These are phyloP conservation scores for Diversispora epigaea DNA, from an alignment of 192 early-diverging fungal genomes.

Conservation along the genomic window DNA sequence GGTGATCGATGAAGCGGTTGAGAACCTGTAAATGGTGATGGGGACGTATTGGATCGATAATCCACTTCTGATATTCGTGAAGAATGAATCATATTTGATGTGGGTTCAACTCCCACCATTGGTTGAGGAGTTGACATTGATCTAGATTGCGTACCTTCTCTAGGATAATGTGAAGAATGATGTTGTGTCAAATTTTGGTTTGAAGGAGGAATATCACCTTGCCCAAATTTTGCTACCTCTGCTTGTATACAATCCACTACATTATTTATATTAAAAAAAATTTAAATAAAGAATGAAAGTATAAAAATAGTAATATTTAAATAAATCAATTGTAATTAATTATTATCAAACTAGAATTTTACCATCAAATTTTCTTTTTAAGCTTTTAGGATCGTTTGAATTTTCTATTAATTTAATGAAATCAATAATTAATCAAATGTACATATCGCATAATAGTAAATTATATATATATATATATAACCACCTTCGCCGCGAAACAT, in stretches of 20 bases:
- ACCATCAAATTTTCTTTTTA: constrained; percentile 33
- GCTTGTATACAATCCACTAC: constrained; percentile 30
- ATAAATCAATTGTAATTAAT: too few species aligned
- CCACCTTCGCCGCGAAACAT: constrained; percentile 8
- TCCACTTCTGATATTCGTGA: neutral
- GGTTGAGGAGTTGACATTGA: constrained; percentile 16
- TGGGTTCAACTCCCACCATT: constrained; percentile 17
- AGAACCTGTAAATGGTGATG: neutral
- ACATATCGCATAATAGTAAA: neutral
- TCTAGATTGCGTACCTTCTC: constrained; percentile 8
- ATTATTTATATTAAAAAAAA: neutral
- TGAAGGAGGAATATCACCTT: constrained; percentile 3
- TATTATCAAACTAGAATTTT: neutral
- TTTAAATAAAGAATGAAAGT: neutral
- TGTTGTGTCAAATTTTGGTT: neutral
- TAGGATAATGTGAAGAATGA: constrained; percentile 11
- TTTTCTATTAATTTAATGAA: neutral
- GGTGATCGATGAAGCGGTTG: neutral
- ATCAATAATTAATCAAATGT: neutral
- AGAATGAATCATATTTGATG: neutral
- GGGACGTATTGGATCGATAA: neutral
- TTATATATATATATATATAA: neutral
- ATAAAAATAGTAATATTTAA: neutral
- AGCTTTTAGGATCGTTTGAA: neutral
- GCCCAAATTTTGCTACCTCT: constrained; percentile 30